phyloP scores from a whole-genome alignment of 352 stramenopile genomes.

The Pythium aphanidermatum region DNA sequence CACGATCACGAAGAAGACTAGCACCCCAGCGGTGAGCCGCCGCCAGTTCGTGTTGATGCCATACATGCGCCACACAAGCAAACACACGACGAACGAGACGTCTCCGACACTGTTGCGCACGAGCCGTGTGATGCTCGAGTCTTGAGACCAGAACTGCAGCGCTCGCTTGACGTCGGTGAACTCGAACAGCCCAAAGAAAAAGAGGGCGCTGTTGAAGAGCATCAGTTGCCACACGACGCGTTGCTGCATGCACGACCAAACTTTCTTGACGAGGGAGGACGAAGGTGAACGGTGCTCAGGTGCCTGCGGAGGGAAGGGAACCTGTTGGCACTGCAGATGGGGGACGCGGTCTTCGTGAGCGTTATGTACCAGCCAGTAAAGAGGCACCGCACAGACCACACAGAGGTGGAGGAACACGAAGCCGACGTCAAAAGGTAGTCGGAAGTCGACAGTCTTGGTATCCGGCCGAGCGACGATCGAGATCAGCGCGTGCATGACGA shows the following conservation, averaged over 20 bases:
- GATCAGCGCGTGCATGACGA: slow-evolving; percentile 20
- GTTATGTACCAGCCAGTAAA: slow-evolving; percentile 25
- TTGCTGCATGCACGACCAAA: slow-evolving; percentile 27
- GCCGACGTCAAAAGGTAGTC: slow-evolving; percentile 12
- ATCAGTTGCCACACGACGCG: slow-evolving; percentile 43
- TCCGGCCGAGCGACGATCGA: slow-evolving; percentile 5
- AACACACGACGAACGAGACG: slow-evolving; percentile 11
- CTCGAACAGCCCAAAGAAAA: slow-evolving; percentile 33
- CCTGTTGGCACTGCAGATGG: not conserved
- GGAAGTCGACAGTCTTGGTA: slow-evolving; percentile 5
- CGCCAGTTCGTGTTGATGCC: slow-evolving; percentile 24
- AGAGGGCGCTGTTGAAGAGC: slow-evolving; percentile 34
- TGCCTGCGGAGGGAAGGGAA: not conserved
- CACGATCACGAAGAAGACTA: slow-evolving; percentile 12
- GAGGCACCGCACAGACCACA: slow-evolving; percentile 20
- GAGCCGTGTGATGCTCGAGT: slow-evolving; percentile 9
- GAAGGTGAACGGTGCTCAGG: not conserved
- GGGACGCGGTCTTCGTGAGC: slow-evolving; percentile 17
- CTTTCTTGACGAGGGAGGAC: slow-evolving; percentile 3
- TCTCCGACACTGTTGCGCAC: slow-evolving; percentile 19
- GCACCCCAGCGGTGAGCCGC: slow-evolving; percentile 5
- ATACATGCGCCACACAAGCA: slow-evolving; percentile 21
- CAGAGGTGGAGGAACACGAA: slow-evolving; percentile 26
- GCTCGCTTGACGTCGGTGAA: slow-evolving; percentile 16
- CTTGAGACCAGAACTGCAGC: slow-evolving; percentile 19